A percentile compares a stretch with the other conserved stretches of the same genome.
Conservation (phyloP, 2,329 filamentous ascomycete genomes). For the Aspergillus pseudoviridinutans region DNA sequence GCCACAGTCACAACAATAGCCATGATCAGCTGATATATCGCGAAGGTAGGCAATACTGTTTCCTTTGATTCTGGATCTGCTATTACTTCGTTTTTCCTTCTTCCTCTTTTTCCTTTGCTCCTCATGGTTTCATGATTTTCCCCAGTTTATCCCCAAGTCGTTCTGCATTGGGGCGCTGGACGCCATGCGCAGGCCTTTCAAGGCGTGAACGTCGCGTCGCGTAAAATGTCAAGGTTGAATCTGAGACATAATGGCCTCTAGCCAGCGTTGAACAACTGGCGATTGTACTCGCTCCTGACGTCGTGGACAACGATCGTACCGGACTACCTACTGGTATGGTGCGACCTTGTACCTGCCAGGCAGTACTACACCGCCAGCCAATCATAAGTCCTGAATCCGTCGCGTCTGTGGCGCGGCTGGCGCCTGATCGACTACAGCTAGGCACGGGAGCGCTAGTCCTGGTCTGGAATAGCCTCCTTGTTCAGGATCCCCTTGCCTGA, state of each 20-base stretch:
- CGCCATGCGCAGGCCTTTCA: not conserved
- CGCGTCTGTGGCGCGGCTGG: conserved; percentile 9
- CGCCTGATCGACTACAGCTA: conserved; percentile 23
- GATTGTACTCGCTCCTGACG: not conserved
- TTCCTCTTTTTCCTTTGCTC: not conserved
- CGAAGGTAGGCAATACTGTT: conserved; percentile 23
- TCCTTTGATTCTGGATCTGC: conserved; percentile 7
- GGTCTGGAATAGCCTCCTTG: conserved; percentile 15
- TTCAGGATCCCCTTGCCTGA: conserved; percentile 15
- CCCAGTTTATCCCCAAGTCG: not conserved
- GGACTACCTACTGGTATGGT: not conserved
- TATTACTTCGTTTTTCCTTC: not conserved
- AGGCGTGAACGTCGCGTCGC: not conserved
- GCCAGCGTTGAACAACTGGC: not conserved
- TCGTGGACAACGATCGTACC: not conserved
- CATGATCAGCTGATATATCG: conserved; percentile 18
- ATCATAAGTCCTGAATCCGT: conserved; percentile 13
- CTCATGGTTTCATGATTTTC: not conserved
- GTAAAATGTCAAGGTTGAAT: not conserved
- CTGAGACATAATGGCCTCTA: not conserved
- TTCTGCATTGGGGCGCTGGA: not conserved
- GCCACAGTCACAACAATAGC: conserved; percentile 11
- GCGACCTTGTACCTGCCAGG: conserved; percentile 3
- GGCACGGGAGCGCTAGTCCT: conserved; percentile 35
- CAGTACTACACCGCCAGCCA: conserved; percentile 10